Conservation (phyloP, 257 asterid genomes). For the Solanum neorickii region DNA sequence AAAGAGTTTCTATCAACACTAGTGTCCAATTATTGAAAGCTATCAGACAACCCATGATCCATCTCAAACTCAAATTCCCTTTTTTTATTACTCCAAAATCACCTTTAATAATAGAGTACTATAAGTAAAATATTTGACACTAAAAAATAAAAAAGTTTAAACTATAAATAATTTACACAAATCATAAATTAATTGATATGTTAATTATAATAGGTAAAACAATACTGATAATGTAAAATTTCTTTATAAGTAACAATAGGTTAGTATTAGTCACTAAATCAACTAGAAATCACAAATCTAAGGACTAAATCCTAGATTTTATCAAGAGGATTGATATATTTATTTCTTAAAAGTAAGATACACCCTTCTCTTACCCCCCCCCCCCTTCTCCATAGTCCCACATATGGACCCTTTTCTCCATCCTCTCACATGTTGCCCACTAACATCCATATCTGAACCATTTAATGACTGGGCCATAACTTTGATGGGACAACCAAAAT, state of each 20-base stretch:
- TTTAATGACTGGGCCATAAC: slow-evolving; percentile 17
- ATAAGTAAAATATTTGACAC: background rate
- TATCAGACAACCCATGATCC: slow-evolving; percentile 39
- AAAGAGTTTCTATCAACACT: background rate
- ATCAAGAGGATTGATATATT: background rate
- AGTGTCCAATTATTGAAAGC: slow-evolving; percentile 27
- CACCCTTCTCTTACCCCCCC: too few relatives aligned
- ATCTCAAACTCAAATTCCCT: background rate
- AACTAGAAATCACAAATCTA: slow-evolving; percentile 2
- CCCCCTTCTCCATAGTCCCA: background rate
- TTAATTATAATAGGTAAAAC: background rate
- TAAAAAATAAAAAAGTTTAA: too few relatives aligned
- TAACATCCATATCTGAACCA: slow-evolving; percentile 51
- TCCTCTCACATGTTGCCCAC: slow-evolving; percentile 83
- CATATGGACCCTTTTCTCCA: slow-evolving; percentile 29
- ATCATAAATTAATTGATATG: too few relatives aligned
- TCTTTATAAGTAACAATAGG: background rate
- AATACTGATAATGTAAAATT: background rate
- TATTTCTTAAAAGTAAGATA: background rate
- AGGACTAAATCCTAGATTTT: slow-evolving; percentile 8
- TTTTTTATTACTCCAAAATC: background rate
- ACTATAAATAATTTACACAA: background rate
- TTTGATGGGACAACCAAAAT: slow-evolving; percentile 2
- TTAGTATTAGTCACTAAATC: background rate
- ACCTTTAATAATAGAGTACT: background rate